Conservation (phyloP, 1,284 basidiomycete species). For the Pseudozyma tsukubaensis region DNA sequence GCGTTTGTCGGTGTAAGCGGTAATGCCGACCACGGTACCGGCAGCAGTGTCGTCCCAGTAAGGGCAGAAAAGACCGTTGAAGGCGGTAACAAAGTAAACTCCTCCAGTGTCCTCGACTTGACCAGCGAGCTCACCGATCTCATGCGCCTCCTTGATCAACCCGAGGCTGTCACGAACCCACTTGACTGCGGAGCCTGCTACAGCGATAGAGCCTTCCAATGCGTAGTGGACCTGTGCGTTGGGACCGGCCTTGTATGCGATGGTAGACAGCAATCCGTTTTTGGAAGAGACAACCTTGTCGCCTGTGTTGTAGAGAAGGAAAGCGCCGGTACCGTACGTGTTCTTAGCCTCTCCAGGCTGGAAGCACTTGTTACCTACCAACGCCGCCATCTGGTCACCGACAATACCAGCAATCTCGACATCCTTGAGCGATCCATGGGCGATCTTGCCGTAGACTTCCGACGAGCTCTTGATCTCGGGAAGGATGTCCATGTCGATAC, state of each 20-base stretch:
- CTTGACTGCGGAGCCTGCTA: conserved; percentile 93
- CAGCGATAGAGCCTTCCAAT: conserved; percentile 92
- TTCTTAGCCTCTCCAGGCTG: conserved; percentile 68
- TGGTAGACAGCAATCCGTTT: conserved; percentile 90
- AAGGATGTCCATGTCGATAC: conserved; percentile 80
- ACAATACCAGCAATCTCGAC: conserved; percentile 89
- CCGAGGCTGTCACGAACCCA: conserved; percentile 92
- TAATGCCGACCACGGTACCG: conserved; percentile 81
- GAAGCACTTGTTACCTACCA: conserved; percentile 87
- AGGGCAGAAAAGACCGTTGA: conserved; percentile 85
- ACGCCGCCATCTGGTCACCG: conserved; percentile 95
- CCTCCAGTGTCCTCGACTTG: conserved; percentile 85
- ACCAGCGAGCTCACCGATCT: conserved; percentile 87
- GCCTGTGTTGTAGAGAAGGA: conserved; percentile 94
- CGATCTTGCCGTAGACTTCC: conserved; percentile 86
- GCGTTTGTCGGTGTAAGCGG: conserved; percentile 89
- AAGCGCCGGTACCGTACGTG: conserved; percentile 83
- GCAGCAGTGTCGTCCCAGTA: conserved; percentile 91
- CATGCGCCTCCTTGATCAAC: conserved; percentile 81
- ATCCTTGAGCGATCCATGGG: conserved; percentile 77
- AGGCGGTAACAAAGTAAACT: conserved; percentile 97
- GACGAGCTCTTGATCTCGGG: conserved; percentile 91
- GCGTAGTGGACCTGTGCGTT: conserved; percentile 86
- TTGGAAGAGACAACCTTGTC: conserved; percentile 83
- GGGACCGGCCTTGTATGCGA: conserved; percentile 91